Percentiles rank a stretch among this genome's conserved stretches.
Evolutionary conservation across 306 rosid genomes (phyloP).

Genomic region (Datisca glomerata): DNA sequence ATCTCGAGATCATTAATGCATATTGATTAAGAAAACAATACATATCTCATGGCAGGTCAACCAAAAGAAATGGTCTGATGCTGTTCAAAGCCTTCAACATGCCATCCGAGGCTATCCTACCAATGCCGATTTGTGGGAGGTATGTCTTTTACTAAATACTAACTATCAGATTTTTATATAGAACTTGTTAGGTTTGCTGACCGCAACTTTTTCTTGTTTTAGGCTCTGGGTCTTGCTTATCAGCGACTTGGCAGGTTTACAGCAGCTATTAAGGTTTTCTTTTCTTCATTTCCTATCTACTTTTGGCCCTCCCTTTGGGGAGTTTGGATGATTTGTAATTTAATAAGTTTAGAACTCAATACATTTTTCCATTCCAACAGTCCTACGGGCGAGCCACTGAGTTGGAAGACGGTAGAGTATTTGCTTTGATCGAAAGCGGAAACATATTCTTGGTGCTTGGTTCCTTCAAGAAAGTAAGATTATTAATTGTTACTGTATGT

Average conservation of each 20-base stretch:
- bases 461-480: slow-evolving; percentile 52
- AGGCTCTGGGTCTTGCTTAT: slow-evolving; percentile 94
- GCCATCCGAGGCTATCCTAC: slow-evolving; percentile 84
- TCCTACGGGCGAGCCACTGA: slow-evolving; percentile 85
- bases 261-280: slow-evolving; percentile 70
- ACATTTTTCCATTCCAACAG: slow-evolving; percentile 35
- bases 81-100: slow-evolving; percentile 80
- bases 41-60: slow-evolving; percentile 27
- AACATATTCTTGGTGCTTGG: slow-evolving; percentile 64
- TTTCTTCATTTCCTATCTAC: neutral
- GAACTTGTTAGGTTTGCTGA: too few relatives aligned
- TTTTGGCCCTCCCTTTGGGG: slow-evolving; percentile 1
- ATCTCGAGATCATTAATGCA: neutral
- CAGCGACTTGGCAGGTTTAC: slow-evolving; percentile 84
- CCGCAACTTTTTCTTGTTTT: slow-evolving; percentile 8
- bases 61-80: slow-evolving; percentile 60
- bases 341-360: slow-evolving; percentile 8
- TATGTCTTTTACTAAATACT: slow-evolving; percentile 26
- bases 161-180: too few relatives aligned
- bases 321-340: neutral
- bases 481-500: too few relatives aligned
- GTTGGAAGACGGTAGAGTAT: slow-evolving; percentile 46
- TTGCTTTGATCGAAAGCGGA: slow-evolving; percentile 81
- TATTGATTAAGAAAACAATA: neutral
- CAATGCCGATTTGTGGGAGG: slow-evolving; percentile 79